These are phyloP conservation scores for Cylindrotheca fusiformis DNA, from an alignment of 108 stramenopile species.

Conservation along the genomic window DNA sequence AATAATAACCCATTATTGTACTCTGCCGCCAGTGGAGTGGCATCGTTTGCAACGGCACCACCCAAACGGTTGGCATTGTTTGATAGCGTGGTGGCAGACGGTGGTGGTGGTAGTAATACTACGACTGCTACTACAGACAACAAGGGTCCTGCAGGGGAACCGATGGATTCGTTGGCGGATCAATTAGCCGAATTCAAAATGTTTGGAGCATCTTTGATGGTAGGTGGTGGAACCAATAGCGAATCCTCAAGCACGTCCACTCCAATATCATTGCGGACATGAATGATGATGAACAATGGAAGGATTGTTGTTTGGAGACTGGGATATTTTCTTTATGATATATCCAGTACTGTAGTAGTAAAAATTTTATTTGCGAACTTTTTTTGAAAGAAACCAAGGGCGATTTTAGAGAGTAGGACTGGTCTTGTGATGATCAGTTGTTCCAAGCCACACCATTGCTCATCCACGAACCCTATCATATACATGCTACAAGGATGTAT, in stretches of 20 bases:
- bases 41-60: constrained; percentile 15
- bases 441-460: too few relatives aligned
- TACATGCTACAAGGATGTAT: too few relatives aligned
- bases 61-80: constrained; percentile 36
- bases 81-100: constrained; percentile 9
- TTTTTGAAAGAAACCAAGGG: too few relatives aligned
- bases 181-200: constrained; percentile 47
- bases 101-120: background rate
- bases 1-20: background rate
- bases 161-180: constrained; percentile 28
- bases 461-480: too few relatives aligned
- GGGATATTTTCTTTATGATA: too few relatives aligned
- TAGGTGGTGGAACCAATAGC: background rate
- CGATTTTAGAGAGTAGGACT: too few relatives aligned
- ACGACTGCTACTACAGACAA: background rate
- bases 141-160: background rate
- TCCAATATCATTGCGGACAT: background rate
- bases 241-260: background rate
- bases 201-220: constrained; percentile 41
- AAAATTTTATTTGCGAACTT: too few relatives aligned
- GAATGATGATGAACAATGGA: too few relatives aligned
- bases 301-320: too few relatives aligned
- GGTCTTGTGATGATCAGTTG: too few relatives aligned
- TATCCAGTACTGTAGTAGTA: too few relatives aligned
- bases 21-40: background rate